phyloP scores from a whole-genome alignment of 257 asterid species.

The Fraxinus americana region DNA sequence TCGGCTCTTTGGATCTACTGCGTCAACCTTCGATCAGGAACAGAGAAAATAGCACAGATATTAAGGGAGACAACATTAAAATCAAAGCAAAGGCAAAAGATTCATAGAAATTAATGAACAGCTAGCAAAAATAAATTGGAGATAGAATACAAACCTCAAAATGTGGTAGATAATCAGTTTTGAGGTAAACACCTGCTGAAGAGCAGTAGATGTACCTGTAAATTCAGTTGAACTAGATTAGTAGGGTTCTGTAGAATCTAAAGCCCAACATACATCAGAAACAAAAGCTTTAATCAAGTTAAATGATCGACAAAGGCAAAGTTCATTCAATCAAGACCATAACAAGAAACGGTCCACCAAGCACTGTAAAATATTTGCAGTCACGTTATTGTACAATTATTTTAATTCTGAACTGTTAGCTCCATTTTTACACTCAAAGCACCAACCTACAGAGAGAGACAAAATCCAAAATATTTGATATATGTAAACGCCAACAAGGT shows the following conservation, averaged over 20 bases:
- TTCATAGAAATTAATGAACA: background rate
- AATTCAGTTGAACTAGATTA: constrained; percentile 22
- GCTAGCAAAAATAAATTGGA: background rate
- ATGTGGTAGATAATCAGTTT: constrained; percentile 73
- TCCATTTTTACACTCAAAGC: too few relatives aligned
- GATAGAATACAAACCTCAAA: constrained; percentile 54
- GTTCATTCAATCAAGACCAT: background rate
- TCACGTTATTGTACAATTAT: too few relatives aligned
- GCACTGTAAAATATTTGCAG: too few relatives aligned
- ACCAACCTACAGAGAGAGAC: too few relatives aligned
- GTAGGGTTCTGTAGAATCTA: background rate
- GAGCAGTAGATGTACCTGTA: constrained; percentile 90
- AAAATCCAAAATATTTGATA: too few relatives aligned
- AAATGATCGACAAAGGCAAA: background rate
- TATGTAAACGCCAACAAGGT: too few relatives aligned
- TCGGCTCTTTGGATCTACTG: constrained; percentile 97
- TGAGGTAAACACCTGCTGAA: constrained; percentile 89
- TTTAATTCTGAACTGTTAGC: too few relatives aligned
- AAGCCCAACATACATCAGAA: background rate
- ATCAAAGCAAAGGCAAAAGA: background rate
- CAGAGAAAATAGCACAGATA: background rate
- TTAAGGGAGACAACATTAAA: background rate
- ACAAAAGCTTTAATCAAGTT: background rate
- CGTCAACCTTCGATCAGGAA: constrained; percentile 58
- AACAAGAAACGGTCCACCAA: too few relatives aligned